phyloP scores from a whole-genome alignment of 2,329 filamentous ascomycete species.

The Alternaria arborescens region DNA sequence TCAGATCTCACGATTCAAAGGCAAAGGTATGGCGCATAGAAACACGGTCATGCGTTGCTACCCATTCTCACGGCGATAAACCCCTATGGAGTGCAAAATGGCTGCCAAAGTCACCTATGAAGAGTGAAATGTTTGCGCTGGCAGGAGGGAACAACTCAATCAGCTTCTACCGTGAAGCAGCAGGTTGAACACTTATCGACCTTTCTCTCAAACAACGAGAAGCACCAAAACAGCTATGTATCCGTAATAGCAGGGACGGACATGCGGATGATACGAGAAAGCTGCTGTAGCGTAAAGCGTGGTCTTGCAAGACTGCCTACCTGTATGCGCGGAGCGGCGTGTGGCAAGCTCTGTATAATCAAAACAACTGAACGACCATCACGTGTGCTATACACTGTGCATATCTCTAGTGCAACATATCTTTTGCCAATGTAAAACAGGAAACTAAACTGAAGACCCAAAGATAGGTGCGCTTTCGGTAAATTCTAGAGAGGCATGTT shows the following conservation, averaged over 20 bases:
- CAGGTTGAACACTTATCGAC: constrained; percentile 37
- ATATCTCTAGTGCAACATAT: not conserved
- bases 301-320: not conserved
- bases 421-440: not conserved
- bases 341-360: not conserved
- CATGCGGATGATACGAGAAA: not conserved
- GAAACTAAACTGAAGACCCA: not conserved
- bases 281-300: not conserved
- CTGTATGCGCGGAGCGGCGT: not conserved
- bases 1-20: constrained; percentile 85
- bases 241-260: not conserved
- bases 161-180: constrained; percentile 52
- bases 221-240: not conserved
- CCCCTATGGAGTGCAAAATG: constrained; percentile 52
- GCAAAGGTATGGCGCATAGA: constrained; percentile 96
- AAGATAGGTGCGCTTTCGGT: not conserved
- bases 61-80: constrained; percentile 82
- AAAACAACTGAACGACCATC: not conserved
- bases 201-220: not conserved
- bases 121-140: constrained; percentile 54
- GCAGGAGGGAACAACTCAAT: constrained; percentile 49
- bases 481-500: not conserved
- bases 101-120: constrained; percentile 46
- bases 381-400: not conserved
- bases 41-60: constrained; percentile 83